Evolutionary conservation across 2,329 filamentous ascomycete genomes (phyloP), one percentile per base, ranked within the genome.

Genomic region (Mariannaea sp.): DNA sequence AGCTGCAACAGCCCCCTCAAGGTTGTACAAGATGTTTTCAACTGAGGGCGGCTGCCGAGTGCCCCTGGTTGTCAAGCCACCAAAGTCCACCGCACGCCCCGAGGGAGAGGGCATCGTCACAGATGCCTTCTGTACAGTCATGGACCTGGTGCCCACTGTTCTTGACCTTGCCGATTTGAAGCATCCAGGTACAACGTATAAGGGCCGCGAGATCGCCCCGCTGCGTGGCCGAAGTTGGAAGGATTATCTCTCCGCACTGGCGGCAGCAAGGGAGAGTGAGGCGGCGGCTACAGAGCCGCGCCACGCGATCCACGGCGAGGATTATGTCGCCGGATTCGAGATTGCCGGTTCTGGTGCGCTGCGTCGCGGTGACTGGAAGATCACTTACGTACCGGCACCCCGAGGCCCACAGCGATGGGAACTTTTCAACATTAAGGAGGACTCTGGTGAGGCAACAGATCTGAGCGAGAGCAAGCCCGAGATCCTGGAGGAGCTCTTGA

Each of bases 301-400:
- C 12, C 26, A 29, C 26, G 3, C 0, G 33, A 5, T 3, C 40
- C 1, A 4, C 32, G 5, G 13, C 16, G 1, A 9, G 35, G 75
- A 81, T 40, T 77, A 79, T 51, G 76, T 81, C 6, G 49, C 45
- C 27, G 82, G 81, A 12, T 85, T 82, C 80, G 82, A 84, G 48
- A 78, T 79, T 0, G 82, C 78, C 56, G 80, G 80, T 0, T 75
- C 77, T 4, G 54, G 58, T 0, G 82, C 82, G 0, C 73, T 84
- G 7, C 78, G 82, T 16, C 77, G 76, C 30, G 81, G 78, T 3
- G 73, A 80, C 51, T 84, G 76, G 75, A 85, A 84, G 64, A 80
- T 80, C 4, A 76, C 83, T 10, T 83, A 77, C 59, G 80, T 84
- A 16, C 80, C 79, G 0, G 78, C 78, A 41, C 22, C 22, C 5